A percentile compares a stretch with the other conserved stretches of the same genome.
These are phyloP conservation scores for Coemansia pectinata DNA, from an alignment of 192 early-diverging fungal genomes.

Conservation along the genomic window DNA sequence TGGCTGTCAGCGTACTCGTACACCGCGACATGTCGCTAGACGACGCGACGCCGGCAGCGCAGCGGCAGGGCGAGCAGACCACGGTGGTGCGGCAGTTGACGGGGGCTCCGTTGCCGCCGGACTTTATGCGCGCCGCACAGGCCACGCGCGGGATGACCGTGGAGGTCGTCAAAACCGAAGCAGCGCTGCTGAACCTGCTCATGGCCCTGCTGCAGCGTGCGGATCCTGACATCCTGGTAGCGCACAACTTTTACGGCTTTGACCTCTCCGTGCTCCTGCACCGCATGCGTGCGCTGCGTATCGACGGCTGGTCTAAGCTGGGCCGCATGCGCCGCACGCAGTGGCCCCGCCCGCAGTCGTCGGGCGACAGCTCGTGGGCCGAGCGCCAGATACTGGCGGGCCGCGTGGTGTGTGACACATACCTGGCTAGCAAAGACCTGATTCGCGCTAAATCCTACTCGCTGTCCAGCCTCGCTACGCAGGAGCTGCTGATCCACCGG, in stretches of 20 bases:
- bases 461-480: conserved; percentile 72
- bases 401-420: conserved; percentile 92
- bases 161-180: conserved; percentile 68
- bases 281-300: conserved; percentile 83
- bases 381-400: conserved; percentile 82
- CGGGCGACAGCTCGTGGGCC: conserved; percentile 70
- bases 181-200: conserved; percentile 76
- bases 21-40: conserved; percentile 70
- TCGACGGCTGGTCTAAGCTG: conserved; percentile 81
- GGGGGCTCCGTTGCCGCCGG: conserved; percentile 73
- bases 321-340: conserved; percentile 79
- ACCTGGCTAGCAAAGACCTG: conserved; percentile 82
- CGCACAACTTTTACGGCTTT: conserved; percentile 97
- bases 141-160: conserved; percentile 50
- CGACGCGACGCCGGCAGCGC: conserved; percentile 54
- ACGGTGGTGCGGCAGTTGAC: conserved; percentile 74
- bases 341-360: conserved; percentile 84
- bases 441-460: conserved; percentile 83
- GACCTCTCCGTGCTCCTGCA: conserved; percentile 91
- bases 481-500: conserved; percentile 76
- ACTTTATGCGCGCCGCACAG: conserved; percentile 66
- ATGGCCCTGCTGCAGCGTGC: conserved; percentile 66
- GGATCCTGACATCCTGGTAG: conserved; percentile 94
- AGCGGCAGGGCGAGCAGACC: conserved; percentile 56
- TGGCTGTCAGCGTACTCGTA: conserved; percentile 71